Evolutionary conservation across 768 basidiomycete species (phyloP).

Genomic region (Boletales sp.): DNA sequence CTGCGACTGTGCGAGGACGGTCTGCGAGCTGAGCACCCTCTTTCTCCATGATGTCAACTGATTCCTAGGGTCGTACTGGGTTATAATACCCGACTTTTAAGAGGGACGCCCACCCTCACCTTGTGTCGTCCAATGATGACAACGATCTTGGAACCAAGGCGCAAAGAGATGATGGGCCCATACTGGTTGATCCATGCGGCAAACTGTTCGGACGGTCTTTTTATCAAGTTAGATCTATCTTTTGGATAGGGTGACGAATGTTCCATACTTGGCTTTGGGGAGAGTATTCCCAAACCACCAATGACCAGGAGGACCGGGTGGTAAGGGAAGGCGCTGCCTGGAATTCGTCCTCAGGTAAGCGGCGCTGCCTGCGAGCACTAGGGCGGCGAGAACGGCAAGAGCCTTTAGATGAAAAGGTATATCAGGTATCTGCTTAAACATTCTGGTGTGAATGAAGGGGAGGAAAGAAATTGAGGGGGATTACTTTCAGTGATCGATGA

Average conservation of each 20-base stretch:
- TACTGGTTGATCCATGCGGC: conserved; percentile 60
- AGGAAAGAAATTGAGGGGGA: neutral
- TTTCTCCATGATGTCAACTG: conserved; percentile 66
- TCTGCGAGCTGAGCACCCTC: conserved; percentile 55
- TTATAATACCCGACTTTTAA: neutral
- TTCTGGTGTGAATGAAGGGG: neutral
- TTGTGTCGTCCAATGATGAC: conserved; percentile 38
- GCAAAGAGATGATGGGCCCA: conserved; percentile 56
- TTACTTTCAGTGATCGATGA: no score
- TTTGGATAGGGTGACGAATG: neutral
- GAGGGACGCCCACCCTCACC: conserved; percentile 24
- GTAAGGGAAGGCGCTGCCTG: conserved; percentile 21
- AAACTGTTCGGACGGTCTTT: conserved; percentile 37
- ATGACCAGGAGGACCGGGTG: conserved; percentile 32
- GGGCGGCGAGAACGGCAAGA: conserved; percentile 13
- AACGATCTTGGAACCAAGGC: conserved; percentile 39
- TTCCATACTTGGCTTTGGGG: conserved; percentile 25
- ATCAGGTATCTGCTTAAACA: conserved; percentile 8
- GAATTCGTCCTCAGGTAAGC: conserved; percentile 24
- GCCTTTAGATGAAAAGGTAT: conserved; percentile 11
- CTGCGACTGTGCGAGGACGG: conserved; percentile 52
- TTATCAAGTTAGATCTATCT: neutral
- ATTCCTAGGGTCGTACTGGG: conserved; percentile 36
- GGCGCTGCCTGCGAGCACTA: conserved; percentile 12
- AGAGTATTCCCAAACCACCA: conserved; percentile 31